Evolutionary conservation across 768 basidiomycete genomes (phyloP), one percentile per base, ranked within the genome.

Genomic region (Hypsizygus marmoreus): DNA sequence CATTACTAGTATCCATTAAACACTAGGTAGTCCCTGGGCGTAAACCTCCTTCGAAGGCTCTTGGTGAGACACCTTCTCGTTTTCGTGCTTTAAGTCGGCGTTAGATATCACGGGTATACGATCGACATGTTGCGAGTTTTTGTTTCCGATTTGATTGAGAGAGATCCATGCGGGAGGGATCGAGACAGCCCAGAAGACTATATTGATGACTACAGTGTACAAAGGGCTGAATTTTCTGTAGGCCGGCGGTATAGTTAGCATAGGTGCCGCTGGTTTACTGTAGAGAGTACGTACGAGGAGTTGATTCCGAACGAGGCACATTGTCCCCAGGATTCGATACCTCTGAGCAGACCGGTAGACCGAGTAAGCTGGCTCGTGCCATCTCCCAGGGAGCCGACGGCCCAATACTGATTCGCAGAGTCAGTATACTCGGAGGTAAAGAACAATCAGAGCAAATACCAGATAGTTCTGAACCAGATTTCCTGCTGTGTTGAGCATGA

Each of bases 391-490:
- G 46, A 47, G 6, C 47, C 51, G 13, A 49, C 42, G 19, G 51
- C 36, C 51, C 43, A 45, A 23, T 53, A 53, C 51, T 53, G 31
- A 10, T 30, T 16, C 7, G 36, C n/a, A 11, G 19, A 28, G 26
- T 36, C 13, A 29, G 8, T 6, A 34, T 30, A 23, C 20, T 29
- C 28, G n/a, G n/a, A 13, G 29, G 17, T 31, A n/a, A 13, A 17
- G 16, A 10, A 14, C 14, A 22, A 32, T 11, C 31, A 34, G 16
- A 17, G 19, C 12, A 29, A 44, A 29, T 39, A 53, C 45, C 14
- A 50, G 43, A 41, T 56, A 53, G 26, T 44, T 55, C 33, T 53
- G 41, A n/a, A 47, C 51, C 32, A 56, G 16, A 22, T 52, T 52
- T 29, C 51, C 47, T 22, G 54, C 30, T 7, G 44, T 44, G 40